phyloP scores from a whole-genome alignment of 1,139 yeast species.

The Arxiozyma heterogenica region DNA sequence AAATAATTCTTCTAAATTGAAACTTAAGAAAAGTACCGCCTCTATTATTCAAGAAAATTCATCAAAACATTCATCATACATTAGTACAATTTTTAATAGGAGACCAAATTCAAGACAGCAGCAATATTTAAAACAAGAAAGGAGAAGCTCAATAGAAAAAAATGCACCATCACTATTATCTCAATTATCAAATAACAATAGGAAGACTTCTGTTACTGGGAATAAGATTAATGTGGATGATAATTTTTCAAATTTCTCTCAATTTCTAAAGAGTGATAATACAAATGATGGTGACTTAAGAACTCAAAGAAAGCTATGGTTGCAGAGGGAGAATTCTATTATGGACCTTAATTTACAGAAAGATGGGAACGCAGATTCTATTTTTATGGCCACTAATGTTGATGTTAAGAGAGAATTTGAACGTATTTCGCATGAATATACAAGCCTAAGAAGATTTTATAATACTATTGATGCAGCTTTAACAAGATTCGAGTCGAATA shows the following conservation, averaged over 20 bases:
- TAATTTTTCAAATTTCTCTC: slow-evolving; percentile 31
- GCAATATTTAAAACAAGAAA: neutral
- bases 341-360: slow-evolving; percentile 42
- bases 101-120: slow-evolving; percentile 1
- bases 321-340: slow-evolving; percentile 67
- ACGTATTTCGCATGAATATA: slow-evolving; percentile 61
- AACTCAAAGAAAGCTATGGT: slow-evolving; percentile 76
- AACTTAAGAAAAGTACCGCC: neutral
- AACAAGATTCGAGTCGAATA: slow-evolving; percentile 30
- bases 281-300: slow-evolving; percentile 49
- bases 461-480: slow-evolving; percentile 64
- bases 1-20: neutral
- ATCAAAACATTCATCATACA: slow-evolving; percentile 2
- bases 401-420: slow-evolving; percentile 71
- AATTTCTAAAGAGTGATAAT: slow-evolving; percentile 31
- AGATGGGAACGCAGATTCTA: slow-evolving; percentile 15
- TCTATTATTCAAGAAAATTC: neutral
- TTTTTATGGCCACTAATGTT: slow-evolving; percentile 44
- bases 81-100: slow-evolving; percentile 2
- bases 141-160: neutral
- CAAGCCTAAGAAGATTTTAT: slow-evolving; percentile 56
- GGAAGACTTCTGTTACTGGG: slow-evolving; percentile 5
- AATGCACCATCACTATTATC: slow-evolving; percentile 2
- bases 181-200: slow-evolving; percentile 2
- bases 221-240: slow-evolving; percentile 2